These are phyloP conservation scores for Nemania sp. DNA, from an alignment of 2,329 filamentous ascomycete genomes.

Conservation along the genomic window DNA sequence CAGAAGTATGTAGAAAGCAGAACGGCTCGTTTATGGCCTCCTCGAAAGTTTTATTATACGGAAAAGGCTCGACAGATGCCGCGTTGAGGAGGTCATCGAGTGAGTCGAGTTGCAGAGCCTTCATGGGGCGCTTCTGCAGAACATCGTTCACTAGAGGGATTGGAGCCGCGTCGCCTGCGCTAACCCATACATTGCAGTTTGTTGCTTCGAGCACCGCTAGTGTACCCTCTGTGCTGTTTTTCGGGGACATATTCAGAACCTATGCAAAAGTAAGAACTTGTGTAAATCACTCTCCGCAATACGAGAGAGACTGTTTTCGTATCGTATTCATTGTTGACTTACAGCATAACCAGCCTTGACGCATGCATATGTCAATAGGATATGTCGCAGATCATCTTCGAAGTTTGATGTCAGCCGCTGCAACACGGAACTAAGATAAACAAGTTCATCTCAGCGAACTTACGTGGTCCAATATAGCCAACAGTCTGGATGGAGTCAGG, in stretches of 20 bases:
- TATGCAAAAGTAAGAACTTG: background rate
- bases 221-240: slow-evolving; percentile 6
- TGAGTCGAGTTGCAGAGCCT: slow-evolving; percentile 33
- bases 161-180: slow-evolving; percentile 1
- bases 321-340: slow-evolving; percentile 13
- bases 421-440: too few relatives aligned
- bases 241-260: slow-evolving; percentile 6
- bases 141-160: slow-evolving; percentile 22
- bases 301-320: background rate
- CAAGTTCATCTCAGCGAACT: slow-evolving; percentile 21
- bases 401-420: background rate
- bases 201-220: slow-evolving; percentile 9
- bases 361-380: slow-evolving; percentile 38
- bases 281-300: background rate
- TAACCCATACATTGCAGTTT: slow-evolving; percentile 11
- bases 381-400: slow-evolving; percentile 39
- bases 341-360: slow-evolving; percentile 42
- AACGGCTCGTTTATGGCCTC: slow-evolving; percentile 42
- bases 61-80: slow-evolving; percentile 26
- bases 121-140: slow-evolving; percentile 33
- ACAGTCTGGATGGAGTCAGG: slow-evolving; percentile 27
- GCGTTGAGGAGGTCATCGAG: slow-evolving; percentile 37
- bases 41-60: slow-evolving; percentile 41
- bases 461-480: slow-evolving; percentile 42
- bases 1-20: slow-evolving; percentile 47